A percentile compares a stretch with the other conserved stretches of the same genome.
Evolutionary conservation across 2,329 filamentous ascomycete species (phyloP).

Genomic region (Dendryphion nanum): DNA sequence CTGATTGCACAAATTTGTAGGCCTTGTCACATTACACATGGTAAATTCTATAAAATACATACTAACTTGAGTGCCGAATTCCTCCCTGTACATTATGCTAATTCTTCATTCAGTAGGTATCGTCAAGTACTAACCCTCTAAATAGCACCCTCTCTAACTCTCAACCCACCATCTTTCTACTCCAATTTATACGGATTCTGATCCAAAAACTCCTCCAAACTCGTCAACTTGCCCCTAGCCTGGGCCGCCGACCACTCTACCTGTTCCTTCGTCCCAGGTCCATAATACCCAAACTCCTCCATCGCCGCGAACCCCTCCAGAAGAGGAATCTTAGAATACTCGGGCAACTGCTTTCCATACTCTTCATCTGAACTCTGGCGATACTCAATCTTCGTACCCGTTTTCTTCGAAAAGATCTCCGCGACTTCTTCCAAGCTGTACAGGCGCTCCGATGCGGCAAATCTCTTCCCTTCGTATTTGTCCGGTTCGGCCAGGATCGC

Average conservation of each 20-base stretch:
- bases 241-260: constrained; percentile 29
- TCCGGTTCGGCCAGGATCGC: constrained; percentile 42
- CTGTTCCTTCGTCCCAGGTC: constrained; percentile 27
- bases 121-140: too few species aligned
- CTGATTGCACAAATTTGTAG: too few species aligned
- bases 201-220: constrained; percentile 38
- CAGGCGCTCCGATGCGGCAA: constrained; percentile 43
- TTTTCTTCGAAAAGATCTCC: constrained; percentile 35
- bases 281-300: constrained; percentile 38
- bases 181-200: too few species aligned
- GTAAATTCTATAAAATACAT: too few species aligned
- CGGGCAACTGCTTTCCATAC: constrained; percentile 2
- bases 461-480: constrained; percentile 39
- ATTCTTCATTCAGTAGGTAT: too few species aligned
- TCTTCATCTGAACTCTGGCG: constrained; percentile 11
- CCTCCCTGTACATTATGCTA: too few species aligned
- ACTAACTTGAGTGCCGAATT: too few species aligned
- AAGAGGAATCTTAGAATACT: constrained; percentile 9
- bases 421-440: constrained; percentile 42
- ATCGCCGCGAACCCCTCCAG: constrained; percentile 13
- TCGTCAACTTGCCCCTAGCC: constrained; percentile 31
- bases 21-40: too few species aligned
- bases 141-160: too few species aligned
- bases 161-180: too few species aligned
- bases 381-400: constrained; percentile 30